Conservation (phyloP, 805 yeast species). For the Yamadazyma paraphyllophila region DNA sequence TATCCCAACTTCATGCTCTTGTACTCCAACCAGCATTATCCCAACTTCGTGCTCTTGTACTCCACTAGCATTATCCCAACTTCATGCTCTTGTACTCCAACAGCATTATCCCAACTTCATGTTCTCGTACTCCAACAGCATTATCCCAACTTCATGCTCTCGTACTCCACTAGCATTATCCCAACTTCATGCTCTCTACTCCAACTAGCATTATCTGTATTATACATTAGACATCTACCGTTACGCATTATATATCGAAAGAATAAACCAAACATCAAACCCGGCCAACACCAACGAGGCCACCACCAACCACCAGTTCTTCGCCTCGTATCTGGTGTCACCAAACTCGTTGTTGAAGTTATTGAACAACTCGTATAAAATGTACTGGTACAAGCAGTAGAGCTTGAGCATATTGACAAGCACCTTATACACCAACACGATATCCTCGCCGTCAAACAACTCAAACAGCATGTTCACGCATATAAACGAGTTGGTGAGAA, state of each 20-base stretch:
- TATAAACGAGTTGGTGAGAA: slow-evolving; percentile 35
- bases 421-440: slow-evolving; percentile 17
- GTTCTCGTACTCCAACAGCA: too few relatives aligned
- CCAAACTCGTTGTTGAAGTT: slow-evolving; percentile 3
- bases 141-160: too few relatives aligned
- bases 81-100: too few relatives aligned
- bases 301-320: slow-evolving; percentile 4
- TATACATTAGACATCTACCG: too few relatives aligned
- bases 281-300: slow-evolving; percentile 1
- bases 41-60: too few relatives aligned
- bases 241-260: not conserved
- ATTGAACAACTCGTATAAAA: slow-evolving; percentile 25
- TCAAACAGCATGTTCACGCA: slow-evolving; percentile 21
- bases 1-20: too few relatives aligned
- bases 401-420: slow-evolving; percentile 29
- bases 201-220: too few relatives aligned
- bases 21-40: too few relatives aligned
- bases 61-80: too few relatives aligned
- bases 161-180: too few relatives aligned
- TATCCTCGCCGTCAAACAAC: not conserved
- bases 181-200: too few relatives aligned
- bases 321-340: not conserved
- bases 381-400: slow-evolving; percentile 31
- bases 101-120: too few relatives aligned
- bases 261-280: slow-evolving; percentile 7